Conservation (phyloP, 208 protist genomes). For the Acanthamoeba triangularis region DNA sequence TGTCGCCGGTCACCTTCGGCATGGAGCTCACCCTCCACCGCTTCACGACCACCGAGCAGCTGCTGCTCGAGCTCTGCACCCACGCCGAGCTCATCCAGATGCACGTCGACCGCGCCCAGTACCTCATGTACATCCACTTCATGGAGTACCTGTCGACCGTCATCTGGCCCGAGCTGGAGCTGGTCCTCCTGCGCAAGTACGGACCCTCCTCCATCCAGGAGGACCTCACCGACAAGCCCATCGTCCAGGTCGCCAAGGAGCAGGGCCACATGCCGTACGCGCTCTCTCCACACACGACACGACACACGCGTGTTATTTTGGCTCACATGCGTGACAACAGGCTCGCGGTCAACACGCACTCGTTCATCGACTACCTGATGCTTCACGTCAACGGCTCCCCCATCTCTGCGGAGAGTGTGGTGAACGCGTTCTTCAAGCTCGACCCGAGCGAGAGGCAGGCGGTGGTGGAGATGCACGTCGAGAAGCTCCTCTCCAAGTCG, state of each 20-base stretch:
- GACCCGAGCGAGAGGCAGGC: conserved; percentile 14
- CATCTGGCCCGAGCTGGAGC: conserved; percentile 60
- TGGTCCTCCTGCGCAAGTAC: conserved; percentile 63
- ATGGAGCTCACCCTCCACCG: conserved; percentile 57
- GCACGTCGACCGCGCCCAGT: conserved; percentile 64
- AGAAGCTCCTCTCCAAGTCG: conserved; percentile 7
- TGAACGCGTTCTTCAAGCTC: conserved; percentile 42
- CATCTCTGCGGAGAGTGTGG: background rate
- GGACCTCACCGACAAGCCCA: background rate
- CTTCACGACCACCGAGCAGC: conserved; percentile 20
- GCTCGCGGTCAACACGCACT: conserved; percentile 17
- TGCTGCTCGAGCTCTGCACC: conserved; percentile 66
- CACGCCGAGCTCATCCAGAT: conserved; percentile 45
- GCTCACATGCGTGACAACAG: background rate
- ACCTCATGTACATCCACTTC: conserved; percentile 62
- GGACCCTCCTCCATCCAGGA: conserved; percentile 40
- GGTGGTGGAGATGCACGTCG: conserved; percentile 65
- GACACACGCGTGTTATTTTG: background rate
- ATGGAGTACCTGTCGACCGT: conserved; percentile 21
- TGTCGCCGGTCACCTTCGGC: conserved; percentile 41
- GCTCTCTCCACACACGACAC: background rate
- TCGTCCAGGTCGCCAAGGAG: background rate
- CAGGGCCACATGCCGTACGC: conserved; percentile 69
- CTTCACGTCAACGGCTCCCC: conserved; percentile 27
- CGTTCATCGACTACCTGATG: conserved; percentile 53